Base-by-base conservation (phyloP, 805 yeast genomes). In the Candida peoriensis region DNA sequence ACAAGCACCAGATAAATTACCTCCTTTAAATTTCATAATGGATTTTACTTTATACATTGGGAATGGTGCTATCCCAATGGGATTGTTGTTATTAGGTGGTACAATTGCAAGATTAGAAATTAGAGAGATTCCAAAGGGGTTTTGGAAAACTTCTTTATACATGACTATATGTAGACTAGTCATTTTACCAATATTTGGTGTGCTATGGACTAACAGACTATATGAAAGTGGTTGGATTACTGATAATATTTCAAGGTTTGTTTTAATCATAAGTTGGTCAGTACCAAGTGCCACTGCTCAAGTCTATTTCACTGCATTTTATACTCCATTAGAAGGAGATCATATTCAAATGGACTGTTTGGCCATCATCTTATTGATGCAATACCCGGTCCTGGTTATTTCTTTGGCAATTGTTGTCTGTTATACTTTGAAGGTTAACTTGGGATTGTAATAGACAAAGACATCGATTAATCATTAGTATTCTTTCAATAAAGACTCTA, bases 281-380 rank as follows among this genome's bases (percentile, higher is more conserved):
- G 72, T 86, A 39, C 97, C 97, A 0, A 80, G 85, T 33, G 94
- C 96, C 1, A 90, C 97, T 0, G 71, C 93, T 0, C 80, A 87
- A 50, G 80, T 90, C 12, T 90, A 88, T 58, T 70, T 89, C 45
- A 89, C 97, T 2, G 90, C 96, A 3, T 78, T 86, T 51, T 85
- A 81, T 57, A 78, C 93, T 1, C 93, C 90, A 13, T 75, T 81
- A 6, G 68, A 63, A 4, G 68, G 67, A 4, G 60, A 62, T 2
- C 69, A 64, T 30, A 39, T 54, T 6, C 73, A 88, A 57, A 78
- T 90, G 80, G 95, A 90, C 55, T 83, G 94, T 54, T 67, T 87
- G 33, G 93, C 96, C 0, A 66, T 87, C 20, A 69, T 75, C 20
- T 67, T 89, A 43, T 74, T 90, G 52, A 68, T 72, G 14, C 96